Evolutionary conservation across 2,329 filamentous ascomycete genomes (phyloP).

Genomic region (Trichoderma atrobrunneum): DNA sequence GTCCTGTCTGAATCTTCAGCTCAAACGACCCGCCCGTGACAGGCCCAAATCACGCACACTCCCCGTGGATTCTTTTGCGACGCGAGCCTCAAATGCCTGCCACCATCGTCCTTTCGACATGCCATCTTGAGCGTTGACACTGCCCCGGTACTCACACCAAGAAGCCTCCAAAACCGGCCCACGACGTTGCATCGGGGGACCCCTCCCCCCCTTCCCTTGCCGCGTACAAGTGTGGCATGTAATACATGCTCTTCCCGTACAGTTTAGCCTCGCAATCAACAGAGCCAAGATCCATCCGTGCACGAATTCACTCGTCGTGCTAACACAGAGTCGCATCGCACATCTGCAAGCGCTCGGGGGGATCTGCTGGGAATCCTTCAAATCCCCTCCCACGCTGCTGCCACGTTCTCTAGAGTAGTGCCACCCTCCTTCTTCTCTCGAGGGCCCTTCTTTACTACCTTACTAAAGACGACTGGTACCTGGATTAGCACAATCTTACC

Average conservation of each 20-base stretch:
- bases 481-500: not conserved
- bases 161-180: not conserved
- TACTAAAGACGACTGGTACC: constrained; percentile 2
- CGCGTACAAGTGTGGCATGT: not conserved
- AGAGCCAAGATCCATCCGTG: constrained; percentile 1
- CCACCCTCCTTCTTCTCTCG: constrained; percentile 7
- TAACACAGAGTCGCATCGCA: not conserved
- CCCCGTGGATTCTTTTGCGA: not conserved
- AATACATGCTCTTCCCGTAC: not conserved
- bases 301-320: not conserved
- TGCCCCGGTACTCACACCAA: not conserved
- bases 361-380: constrained; percentile 8
- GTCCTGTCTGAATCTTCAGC: not conserved
- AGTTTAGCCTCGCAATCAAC: not conserved
- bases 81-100: not conserved
- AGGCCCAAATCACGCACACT: not conserved
- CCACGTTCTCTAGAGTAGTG: constrained; percentile 13
- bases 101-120: not conserved
- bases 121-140: constrained; percentile 6
- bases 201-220: not conserved
- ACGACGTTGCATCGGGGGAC: not conserved
- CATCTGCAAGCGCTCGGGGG: constrained; percentile 12
- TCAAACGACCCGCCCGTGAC: constrained; percentile 4
- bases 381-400: constrained; percentile 3
- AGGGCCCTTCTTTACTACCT: not conserved